Base-by-base conservation (phyloP, 1,284 basidiomycete species). In the Ustilago tritici region DNA sequence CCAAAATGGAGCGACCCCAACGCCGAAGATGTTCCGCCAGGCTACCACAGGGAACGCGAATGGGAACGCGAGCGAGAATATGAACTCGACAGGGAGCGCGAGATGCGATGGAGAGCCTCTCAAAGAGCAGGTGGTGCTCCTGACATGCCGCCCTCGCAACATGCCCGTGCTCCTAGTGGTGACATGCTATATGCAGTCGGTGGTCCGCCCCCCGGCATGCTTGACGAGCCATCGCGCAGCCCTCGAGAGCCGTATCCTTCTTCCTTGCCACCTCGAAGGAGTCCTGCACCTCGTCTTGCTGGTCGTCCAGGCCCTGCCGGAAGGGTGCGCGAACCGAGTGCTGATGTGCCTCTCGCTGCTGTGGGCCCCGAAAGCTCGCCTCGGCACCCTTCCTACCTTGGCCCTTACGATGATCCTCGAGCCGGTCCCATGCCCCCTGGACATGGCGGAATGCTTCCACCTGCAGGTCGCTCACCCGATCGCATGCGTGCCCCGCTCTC, bases 1-100 rank as follows among this genome's bases (percentile, higher is more conserved):
- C 69, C 80, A 64, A 79, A 82, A 52, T 81, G 79, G 81, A 79
- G 79, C 59, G 77, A 67, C 35, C 69, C 81, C 28, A 68, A 69
- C n/a, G 68, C 67, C 2, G 75, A 79, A 31, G 80, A 77, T 23
- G 79, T 62, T 36, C 56, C 65, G 12, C 57, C 70, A 15, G 69
- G 56, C 40, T 70, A 71, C 35, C 69, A 66, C n/a, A 53, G 63
- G 38, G 70, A 71, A 19, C 62, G 69, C n/a, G 72, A 78, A 23
- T 74, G 71, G 71, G 76, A 78, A 40, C 71, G 72, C 36, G 76
- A 78, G 40, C 36, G 76, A 12, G 76, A 78, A 38, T 61, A 65
- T 52, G 76, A 78, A 52, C 32, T 65, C n/a, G 76, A 78, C 34
- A 58, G 67, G 43, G 75, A 76, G 36, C 69, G 75, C n/a, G 74